phyloP scores from a whole-genome alignment of 2,329 filamentous ascomycete species.

The Dactylellina sp. region DNA sequence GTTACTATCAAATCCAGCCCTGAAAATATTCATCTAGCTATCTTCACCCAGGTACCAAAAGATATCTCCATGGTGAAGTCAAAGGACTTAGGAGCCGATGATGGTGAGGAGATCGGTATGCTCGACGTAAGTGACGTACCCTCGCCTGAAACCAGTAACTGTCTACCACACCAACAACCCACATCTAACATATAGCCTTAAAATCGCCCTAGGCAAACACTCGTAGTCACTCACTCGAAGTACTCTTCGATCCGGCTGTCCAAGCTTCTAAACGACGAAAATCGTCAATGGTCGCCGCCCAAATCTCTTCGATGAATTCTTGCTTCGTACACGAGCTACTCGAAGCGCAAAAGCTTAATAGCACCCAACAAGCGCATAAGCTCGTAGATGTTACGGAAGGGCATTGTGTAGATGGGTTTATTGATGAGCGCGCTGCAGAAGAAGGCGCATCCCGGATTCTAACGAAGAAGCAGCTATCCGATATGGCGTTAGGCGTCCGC shows the following conservation, averaged over 20 bases:
- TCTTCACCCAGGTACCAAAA: neutral
- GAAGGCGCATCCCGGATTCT: slow-evolving; percentile 77
- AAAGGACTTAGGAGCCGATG: slow-evolving; percentile 7
- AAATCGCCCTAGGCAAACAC: slow-evolving; percentile 13
- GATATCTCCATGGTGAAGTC: slow-evolving; percentile 30
- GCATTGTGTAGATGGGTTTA: slow-evolving; percentile 50
- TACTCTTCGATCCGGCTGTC: slow-evolving; percentile 73
- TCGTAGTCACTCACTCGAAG: slow-evolving; percentile 62
- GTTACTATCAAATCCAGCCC: neutral
- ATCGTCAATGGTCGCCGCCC: slow-evolving; percentile 72
- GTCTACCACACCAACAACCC: neutral
- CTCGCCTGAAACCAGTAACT: neutral
- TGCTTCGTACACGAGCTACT: slow-evolving; percentile 76
- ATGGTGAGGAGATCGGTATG: slow-evolving; percentile 27
- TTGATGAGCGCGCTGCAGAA: slow-evolving; percentile 62
- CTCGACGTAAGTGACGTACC: slow-evolving; percentile 52
- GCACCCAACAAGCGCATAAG: slow-evolving; percentile 64
- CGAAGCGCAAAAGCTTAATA: slow-evolving; percentile 68
- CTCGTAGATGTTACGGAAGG: slow-evolving; percentile 37
- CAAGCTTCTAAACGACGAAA: slow-evolving; percentile 71
- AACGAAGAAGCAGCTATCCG: slow-evolving; percentile 92
- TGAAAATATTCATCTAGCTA: neutral
- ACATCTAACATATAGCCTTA: neutral
- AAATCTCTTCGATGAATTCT: slow-evolving; percentile 66
- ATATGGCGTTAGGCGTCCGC: slow-evolving; percentile 96